Evolutionary conservation across 345 rosid genomes (phyloP).

Genomic region (Aurinia saxatilis): DNA sequence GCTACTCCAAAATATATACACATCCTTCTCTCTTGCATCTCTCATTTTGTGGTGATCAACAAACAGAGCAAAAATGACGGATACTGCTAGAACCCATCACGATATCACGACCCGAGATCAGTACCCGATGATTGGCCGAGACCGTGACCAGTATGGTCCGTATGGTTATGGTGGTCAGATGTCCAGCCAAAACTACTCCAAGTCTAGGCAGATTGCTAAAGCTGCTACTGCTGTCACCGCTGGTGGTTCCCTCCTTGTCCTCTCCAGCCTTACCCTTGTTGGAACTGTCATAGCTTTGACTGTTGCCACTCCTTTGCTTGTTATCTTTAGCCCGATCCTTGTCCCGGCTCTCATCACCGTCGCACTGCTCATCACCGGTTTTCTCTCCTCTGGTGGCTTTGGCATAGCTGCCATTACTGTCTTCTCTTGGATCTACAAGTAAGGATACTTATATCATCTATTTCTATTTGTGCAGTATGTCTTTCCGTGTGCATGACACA

Average conservation of each 20-base stretch:
- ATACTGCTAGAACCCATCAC: constrained; percentile 29
- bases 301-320: constrained; percentile 75
- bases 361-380: constrained; percentile 48
- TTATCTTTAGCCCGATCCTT: constrained; percentile 79
- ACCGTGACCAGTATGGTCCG: constrained; percentile 37
- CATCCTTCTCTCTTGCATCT: neutral
- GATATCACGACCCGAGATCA: constrained; percentile 23
- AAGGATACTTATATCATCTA: neutral
- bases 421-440: constrained; percentile 83
- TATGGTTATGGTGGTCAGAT: neutral
- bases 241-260: constrained; percentile 70
- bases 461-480: neutral
- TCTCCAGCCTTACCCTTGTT: constrained; percentile 59
- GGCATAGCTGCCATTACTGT: constrained; percentile 67
- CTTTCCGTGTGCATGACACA: neutral
- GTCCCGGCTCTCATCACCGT: constrained; percentile 63
- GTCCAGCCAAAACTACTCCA: constrained; percentile 27
- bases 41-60: neutral
- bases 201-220: constrained; percentile 60
- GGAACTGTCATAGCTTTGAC: constrained; percentile 74
- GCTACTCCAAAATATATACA: neutral
- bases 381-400: constrained; percentile 75
- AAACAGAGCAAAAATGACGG: constrained; percentile 11
- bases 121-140: constrained; percentile 16
- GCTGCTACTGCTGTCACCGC: constrained; percentile 73